phyloP scores from a whole-genome alignment of 805 yeast genomes.

The Saccharomycopsis fermentans region DNA sequence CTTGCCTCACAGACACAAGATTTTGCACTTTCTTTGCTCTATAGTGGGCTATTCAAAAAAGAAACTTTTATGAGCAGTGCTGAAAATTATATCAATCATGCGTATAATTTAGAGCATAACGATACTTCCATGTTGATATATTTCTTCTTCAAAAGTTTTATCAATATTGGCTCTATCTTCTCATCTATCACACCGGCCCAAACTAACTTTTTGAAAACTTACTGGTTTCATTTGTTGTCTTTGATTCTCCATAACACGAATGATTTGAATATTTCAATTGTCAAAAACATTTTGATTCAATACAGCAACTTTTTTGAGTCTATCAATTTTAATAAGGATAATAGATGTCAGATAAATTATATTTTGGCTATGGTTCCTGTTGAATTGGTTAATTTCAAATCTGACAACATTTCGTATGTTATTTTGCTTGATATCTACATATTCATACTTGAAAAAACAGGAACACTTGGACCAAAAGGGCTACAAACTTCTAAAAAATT shows the following conservation, averaged over 20 bases:
- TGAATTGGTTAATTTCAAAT: constrained; percentile 12
- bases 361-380: constrained; percentile 16
- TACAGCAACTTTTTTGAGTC: constrained; percentile 12
- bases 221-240: constrained; percentile 14
- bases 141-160: constrained; percentile 11
- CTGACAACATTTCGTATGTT: constrained; percentile 9
- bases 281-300: constrained; percentile 12
- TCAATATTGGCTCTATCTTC: constrained; percentile 9
- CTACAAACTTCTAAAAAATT: neutral
- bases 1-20: constrained; percentile 5
- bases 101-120: constrained; percentile 3
- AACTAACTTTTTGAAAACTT: constrained; percentile 6
- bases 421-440: constrained; percentile 14
- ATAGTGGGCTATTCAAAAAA: constrained; percentile 13
- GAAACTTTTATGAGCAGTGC: constrained; percentile 10
- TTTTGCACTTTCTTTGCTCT: constrained; percentile 15
- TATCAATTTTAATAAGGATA: neutral
- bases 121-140: constrained; percentile 10
- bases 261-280: constrained; percentile 7
- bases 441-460: constrained; percentile 11
- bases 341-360: constrained; percentile 10
- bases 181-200: constrained; percentile 1
- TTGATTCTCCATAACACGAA: constrained; percentile 6
- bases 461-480: neutral
- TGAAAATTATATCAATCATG: constrained; percentile 4